Evolutionary conservation across 768 basidiomycete genomes (phyloP).

Genomic region (Rhizopogon roseolus): DNA sequence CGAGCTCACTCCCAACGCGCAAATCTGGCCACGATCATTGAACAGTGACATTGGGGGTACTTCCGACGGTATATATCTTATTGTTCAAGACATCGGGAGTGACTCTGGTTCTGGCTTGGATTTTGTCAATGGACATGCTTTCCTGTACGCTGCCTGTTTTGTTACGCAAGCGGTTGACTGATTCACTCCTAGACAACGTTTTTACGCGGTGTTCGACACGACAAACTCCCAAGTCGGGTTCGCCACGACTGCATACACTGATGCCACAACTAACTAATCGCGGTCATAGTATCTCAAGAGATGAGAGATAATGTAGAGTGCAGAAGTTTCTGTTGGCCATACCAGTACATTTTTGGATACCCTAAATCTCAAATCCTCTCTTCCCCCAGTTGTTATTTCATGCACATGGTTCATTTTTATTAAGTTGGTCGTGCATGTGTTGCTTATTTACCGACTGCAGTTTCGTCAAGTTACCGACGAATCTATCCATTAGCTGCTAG

Average conservation of each 20-base stretch:
- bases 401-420: too few relatives aligned
- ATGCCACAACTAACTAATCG: neutral
- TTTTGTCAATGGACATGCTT: constrained; percentile 2
- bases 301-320: too few relatives aligned
- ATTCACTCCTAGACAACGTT: constrained; percentile 19
- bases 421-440: too few relatives aligned
- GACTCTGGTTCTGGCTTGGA: constrained; percentile 2
- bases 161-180: neutral
- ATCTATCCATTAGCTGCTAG: too few relatives aligned
- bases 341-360: too few relatives aligned
- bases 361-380: too few relatives aligned
- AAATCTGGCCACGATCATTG: constrained; percentile 16
- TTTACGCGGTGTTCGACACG: constrained; percentile 31
- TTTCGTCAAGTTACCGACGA: too few relatives aligned
- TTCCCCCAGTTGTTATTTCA: too few relatives aligned
- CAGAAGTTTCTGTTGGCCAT: too few relatives aligned
- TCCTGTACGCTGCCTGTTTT: too few relatives aligned
- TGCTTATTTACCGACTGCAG: too few relatives aligned
- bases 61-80: constrained; percentile 9
- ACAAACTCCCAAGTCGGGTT: constrained; percentile 27
- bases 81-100: neutral
- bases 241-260: constrained; percentile 29
- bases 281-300: too few relatives aligned
- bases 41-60: constrained; percentile 14
- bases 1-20: neutral